Conservation (phyloP, 345 rosid genomes). For the Salix exigua region DNA sequence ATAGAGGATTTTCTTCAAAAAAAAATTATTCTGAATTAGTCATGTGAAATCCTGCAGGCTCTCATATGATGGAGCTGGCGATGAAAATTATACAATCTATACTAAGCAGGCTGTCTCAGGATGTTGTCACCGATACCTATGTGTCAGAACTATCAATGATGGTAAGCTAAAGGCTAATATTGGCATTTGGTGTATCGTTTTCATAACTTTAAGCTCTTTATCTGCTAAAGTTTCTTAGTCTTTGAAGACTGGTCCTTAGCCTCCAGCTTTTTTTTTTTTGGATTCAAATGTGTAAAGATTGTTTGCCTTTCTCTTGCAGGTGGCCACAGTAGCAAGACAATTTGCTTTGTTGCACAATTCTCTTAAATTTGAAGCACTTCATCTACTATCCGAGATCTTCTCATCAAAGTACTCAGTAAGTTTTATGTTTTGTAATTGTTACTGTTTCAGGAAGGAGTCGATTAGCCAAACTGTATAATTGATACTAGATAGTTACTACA, state of each 20-base stretch:
- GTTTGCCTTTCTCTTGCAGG: conserved; percentile 36
- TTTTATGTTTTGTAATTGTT: neutral
- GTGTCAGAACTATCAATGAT: conserved; percentile 50
- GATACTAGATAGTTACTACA: too few relatives aligned
- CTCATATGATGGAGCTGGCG: conserved; percentile 68
- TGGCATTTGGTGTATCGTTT: neutral
- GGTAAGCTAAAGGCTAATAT: conserved; percentile 41
- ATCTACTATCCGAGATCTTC: conserved; percentile 65
- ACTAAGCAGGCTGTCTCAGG: conserved; percentile 45
- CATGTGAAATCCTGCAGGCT: conserved; percentile 42
- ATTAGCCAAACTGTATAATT: too few relatives aligned
- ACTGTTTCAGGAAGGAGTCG: too few relatives aligned
- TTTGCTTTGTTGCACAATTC: conserved; percentile 79
- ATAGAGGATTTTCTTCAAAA: neutral
- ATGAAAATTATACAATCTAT: conserved; percentile 57
- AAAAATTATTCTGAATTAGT: neutral
- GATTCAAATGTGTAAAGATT: neutral
- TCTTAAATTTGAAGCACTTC: conserved; percentile 79
- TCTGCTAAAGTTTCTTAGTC: neutral
- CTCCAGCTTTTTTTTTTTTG: neutral
- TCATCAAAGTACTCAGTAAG: conserved; percentile 57
- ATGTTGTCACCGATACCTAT: conserved; percentile 30
- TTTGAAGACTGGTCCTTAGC: neutral
- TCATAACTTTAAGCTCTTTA: neutral
- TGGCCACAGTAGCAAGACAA: conserved; percentile 51